Evolutionary conservation across 1,284 basidiomycete species (phyloP), one percentile per base, ranked within the genome.

Genomic region (Naganishia albida): DNA sequence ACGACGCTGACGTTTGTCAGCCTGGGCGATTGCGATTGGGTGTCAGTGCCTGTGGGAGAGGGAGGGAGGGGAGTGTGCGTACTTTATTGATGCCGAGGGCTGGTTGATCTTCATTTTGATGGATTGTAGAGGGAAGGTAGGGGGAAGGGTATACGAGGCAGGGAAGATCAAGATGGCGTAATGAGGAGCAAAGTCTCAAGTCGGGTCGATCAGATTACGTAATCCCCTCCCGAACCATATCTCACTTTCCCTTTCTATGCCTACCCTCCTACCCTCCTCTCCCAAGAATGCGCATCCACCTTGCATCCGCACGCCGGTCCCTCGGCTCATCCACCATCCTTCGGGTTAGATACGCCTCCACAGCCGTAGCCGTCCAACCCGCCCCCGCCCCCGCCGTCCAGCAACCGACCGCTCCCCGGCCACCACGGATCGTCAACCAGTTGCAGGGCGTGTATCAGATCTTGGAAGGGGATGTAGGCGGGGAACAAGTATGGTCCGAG

Each of bases 1-100:
- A 99, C 94, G 75, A 98, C 86, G 43, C 93, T 95, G 60, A 98
- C 94, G 77, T 98, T 98, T 3, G 95, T 98, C 50, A 98, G 83
- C 78, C 91, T 93, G 67, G 12, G 59, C 38, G 44, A 72, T 18
- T 38, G 30, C 23, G 44, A 39, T 42, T 23, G 7, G 3, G 38
- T 3, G 16, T 38, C 18, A n/a, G n/a, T 12, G 15, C 8, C 10
- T 0, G 2, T 57, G 66, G 62, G 66, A 62, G 44, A 48, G 42
- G 65, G 38, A 54, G 30, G 69, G 66, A 74, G 68, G 59, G 65
- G 43, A n/a, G n/a, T n/a, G n/a, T n/a, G n/a, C 69, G 23, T 42
- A 89, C 90, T 91, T 92, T 80, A 93, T 92, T 77, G 91, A 89
- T 73, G 88, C 89, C 6, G 90, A 90, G 23, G 90, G 90, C 71